Conservation (phyloP, 805 yeast species). For the Sugiyamaella qingdaonensis region DNA sequence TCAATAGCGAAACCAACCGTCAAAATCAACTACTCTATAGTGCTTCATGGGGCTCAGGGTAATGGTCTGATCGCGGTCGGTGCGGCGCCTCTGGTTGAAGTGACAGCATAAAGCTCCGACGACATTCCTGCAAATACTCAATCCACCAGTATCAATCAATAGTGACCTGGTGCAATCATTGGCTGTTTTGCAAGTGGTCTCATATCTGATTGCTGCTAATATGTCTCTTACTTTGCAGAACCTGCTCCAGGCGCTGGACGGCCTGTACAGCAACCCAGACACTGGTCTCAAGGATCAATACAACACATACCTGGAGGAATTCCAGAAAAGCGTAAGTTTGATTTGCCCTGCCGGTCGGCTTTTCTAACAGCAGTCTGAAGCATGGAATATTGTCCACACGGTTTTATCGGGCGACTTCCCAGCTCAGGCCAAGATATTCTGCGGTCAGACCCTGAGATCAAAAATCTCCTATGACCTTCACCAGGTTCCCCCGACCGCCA, state of each 20-base stretch:
- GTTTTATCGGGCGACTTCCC: constrained; percentile 42
- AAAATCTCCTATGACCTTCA: constrained; percentile 73
- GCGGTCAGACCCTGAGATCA: constrained; percentile 86
- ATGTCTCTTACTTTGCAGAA: constrained; percentile 3
- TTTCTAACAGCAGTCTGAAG: constrained; percentile 35
- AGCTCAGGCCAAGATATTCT: constrained; percentile 68
- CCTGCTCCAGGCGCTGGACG: constrained; percentile 37
- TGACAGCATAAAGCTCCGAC: neutral
- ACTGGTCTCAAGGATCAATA: constrained; percentile 43
- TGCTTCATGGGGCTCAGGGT: neutral
- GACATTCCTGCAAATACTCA: too few species aligned
- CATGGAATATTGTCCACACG: constrained; percentile 71
- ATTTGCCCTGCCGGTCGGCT: neutral
- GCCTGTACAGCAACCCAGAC: constrained; percentile 45
- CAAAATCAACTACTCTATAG: too few species aligned
- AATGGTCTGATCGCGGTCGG: neutral
- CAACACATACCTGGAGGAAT: constrained; percentile 59
- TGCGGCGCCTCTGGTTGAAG: neutral
- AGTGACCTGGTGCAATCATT: too few species aligned
- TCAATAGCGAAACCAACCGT: too few species aligned
- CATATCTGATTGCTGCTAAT: neutral
- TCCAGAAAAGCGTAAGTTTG: constrained; percentile 57
- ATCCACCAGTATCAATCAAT: too few species aligned
- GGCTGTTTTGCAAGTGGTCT: neutral
- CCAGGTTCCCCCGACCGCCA: constrained; percentile 63